Evolutionary conservation across 2,329 filamentous ascomycete genomes (phyloP), one percentile per base, ranked within the genome.

Genomic region (Botryosphaeria dothidea): DNA sequence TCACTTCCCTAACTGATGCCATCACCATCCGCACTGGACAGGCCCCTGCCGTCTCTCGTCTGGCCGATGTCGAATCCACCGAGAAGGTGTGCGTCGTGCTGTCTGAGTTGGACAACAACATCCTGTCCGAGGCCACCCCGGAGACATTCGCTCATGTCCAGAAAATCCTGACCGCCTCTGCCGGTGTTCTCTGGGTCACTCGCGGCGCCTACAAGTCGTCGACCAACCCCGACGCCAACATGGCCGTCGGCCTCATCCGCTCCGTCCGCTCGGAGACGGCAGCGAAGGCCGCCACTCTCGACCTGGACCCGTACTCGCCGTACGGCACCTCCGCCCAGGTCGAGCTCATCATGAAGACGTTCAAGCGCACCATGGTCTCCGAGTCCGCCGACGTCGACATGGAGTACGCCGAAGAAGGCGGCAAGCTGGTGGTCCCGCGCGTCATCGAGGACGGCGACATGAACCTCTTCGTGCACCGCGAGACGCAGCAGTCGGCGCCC

Each of bases 181-280:
- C 38, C 4, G 64, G 54, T 2, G 54, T 61, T 6, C 54, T 65
- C 4, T 65, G 64, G 64, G 64, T 65, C 6, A 65, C 54, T 0
- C 46, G 57, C n/a, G 64, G 64, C 0, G 64, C 54, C 8, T 61
- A 62, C 56, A 62, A 54, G 19, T 41, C 23, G 7, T 31, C 45
- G 13, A 54, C 56, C 29, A 60, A 54, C 23, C 64, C 64, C 5
- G 41, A 41, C 3, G 23, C 45, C 25, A 65, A 65, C 46, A 65
- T 65, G 64, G 36, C 48, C 1, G 45, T 52, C 29, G 64, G 64
- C 1, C 46, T 65, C 7, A 45, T 54, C 45, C 43, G 64, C 11
- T 45, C 64, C 11, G 36, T 65, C 3, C 64, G 64, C 11, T 65
- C 64, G 3, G 64, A 65, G 19, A 60, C 56, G 4, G 64, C 46